Evolutionary conservation across 805 yeast genomes (phyloP), one percentile per base, ranked within the genome.

Genomic region (Zygosaccharomyces kombuchaensis): DNA sequence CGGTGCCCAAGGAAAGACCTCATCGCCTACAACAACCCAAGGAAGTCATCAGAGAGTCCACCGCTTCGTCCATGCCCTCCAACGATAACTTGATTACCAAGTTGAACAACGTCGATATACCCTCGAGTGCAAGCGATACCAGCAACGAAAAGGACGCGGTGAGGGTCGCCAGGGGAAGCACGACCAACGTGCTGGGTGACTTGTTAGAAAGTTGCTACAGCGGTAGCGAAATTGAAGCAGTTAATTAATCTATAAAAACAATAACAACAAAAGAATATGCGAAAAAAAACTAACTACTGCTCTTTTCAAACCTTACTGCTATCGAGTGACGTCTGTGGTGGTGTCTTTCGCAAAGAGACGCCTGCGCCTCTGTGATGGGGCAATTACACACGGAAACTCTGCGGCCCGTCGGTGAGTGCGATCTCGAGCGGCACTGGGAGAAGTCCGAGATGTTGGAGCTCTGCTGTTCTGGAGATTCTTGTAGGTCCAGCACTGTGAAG

Each of bases 251-350:
- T 16, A 12, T 19, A 9, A 23, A 21, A 37, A 17, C 34, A 31
- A 12, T 3, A 34, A 14, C 2, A 9, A 22, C 6, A 7, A 6
- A 36, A 6, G 10, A 22, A 36, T 9, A 21, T n/a, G 40, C 22
- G 10, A 26, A 35, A 3, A 21, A 10, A 22, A 14, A 16, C 41
- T 38, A 38, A 27, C 16, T 6, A 10, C 17, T 27, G 13, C 41
- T 54, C 43, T 55, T 57, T 36, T 54, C 41, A 39, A 59, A 59
- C 42, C 54, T 55, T 29, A 59, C 54, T 10, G 61, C 60, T 13
- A 57, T 52, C 10, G 63, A 59, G 32, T 55, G 53, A 29, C 63
- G 54, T 47, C 63, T 51, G 37, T 62, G 69, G 43, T 65, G 69
- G 46, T 63, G 67, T 34, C 60, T 57, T 17, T 47, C 43, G 46